A percentile compares a stretch with the other conserved stretches of the same genome.
phyloP scores from a whole-genome alignment of 2,329 filamentous ascomycete species.

The Colletotrichum euphorbiae region DNA sequence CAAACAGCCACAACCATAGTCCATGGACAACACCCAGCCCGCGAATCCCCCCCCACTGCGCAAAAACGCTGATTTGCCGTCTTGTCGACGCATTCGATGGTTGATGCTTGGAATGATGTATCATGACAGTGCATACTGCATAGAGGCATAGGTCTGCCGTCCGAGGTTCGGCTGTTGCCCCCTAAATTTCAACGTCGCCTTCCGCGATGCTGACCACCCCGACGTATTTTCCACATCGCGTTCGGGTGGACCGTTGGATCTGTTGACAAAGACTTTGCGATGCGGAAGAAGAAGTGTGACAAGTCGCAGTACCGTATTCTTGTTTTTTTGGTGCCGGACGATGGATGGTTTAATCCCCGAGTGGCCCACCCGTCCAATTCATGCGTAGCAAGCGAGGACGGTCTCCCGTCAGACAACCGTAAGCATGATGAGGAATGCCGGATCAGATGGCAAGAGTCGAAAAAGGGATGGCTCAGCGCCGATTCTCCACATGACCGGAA shows the following conservation, averaged over 20 bases:
- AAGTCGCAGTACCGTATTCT: slow-evolving; percentile 16
- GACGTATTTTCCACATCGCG: not conserved
- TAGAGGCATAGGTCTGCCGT: slow-evolving; percentile 29
- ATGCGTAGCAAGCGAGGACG: slow-evolving; percentile 22
- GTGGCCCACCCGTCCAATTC: slow-evolving; percentile 14
- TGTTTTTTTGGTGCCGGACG: slow-evolving; percentile 17
- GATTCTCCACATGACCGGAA: slow-evolving; percentile 22
- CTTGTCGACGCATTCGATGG: slow-evolving; percentile 17
- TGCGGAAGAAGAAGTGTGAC: slow-evolving; percentile 2
- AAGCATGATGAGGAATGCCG: slow-evolving; percentile 9
- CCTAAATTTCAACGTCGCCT: slow-evolving; percentile 28
- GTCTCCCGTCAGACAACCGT: slow-evolving; percentile 25
- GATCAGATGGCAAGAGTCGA: slow-evolving; percentile 34
- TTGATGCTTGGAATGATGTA: slow-evolving; percentile 37
- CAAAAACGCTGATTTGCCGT: slow-evolving; percentile 32
- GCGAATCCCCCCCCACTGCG: slow-evolving; percentile 24
- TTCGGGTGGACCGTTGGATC: slow-evolving; percentile 12
- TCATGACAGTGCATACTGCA: too few species aligned
- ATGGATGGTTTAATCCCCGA: slow-evolving; percentile 27
- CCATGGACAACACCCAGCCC: slow-evolving; percentile 28
- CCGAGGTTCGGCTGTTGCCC: slow-evolving; percentile 35
- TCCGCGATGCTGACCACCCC: slow-evolving; percentile 25
- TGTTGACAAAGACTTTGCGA: not conserved
- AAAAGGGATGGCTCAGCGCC: slow-evolving; percentile 21
- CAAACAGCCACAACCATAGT: slow-evolving; percentile 40